phyloP scores from a whole-genome alignment of 306 rosid species.

The Neltuma alba region DNA sequence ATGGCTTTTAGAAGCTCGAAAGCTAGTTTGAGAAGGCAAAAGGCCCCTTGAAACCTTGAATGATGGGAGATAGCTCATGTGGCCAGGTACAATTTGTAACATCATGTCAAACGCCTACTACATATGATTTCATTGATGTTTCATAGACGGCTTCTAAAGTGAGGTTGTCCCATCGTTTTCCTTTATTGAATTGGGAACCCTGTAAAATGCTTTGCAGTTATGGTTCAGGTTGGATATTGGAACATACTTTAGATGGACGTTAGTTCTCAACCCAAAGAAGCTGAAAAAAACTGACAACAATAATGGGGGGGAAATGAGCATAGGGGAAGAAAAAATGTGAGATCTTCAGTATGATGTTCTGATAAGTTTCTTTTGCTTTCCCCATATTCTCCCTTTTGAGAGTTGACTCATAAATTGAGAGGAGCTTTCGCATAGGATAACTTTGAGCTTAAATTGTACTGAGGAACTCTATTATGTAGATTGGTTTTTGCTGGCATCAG shows the following conservation, averaged over 20 bases:
- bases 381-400: slow-evolving; percentile 14
- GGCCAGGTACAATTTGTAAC: not conserved
- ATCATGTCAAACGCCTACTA: not conserved
- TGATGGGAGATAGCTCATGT: not conserved
- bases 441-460: not conserved
- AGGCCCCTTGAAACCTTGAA: not conserved
- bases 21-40: not conserved
- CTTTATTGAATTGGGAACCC: slow-evolving; percentile 8
- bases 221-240: not conserved
- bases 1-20: not conserved
- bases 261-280: not conserved
- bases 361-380: not conserved
- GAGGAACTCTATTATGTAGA: slow-evolving; percentile 8
- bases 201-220: not conserved
- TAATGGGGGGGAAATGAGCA: not conserved
- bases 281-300: not conserved
- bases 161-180: slow-evolving; percentile 26
- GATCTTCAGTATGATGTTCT: not conserved
- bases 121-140: not conserved
- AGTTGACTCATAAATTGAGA: slow-evolving; percentile 4
- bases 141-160: not conserved
- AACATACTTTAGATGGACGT: not conserved
- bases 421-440: not conserved
- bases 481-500: not conserved
- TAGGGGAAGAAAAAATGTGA: not conserved